Conservation (phyloP, 768 basidiomycete genomes). For the Boletus reticulatus region DNA sequence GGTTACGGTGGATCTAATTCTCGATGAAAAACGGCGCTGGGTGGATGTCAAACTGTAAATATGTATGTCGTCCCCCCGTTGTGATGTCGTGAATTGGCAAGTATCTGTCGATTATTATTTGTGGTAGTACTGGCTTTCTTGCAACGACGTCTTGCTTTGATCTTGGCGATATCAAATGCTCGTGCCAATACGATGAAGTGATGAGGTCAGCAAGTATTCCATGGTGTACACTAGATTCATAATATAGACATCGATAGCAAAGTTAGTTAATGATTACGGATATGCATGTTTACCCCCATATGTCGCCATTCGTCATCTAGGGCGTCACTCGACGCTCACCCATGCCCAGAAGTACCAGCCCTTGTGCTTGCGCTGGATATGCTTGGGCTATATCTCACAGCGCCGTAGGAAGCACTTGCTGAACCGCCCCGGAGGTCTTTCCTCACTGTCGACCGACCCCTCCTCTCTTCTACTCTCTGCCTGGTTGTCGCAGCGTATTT, state of each 20-base stretch:
- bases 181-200: too few species aligned
- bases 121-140: background rate
- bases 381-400: constrained; percentile 8
- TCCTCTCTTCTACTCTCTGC: constrained; percentile 13
- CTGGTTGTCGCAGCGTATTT: constrained; percentile 1
- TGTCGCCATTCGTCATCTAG: background rate
- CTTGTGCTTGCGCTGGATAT: constrained; percentile 4
- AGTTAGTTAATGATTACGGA: constrained; percentile 14
- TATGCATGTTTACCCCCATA: constrained; percentile 6
- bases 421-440: constrained; percentile 40
- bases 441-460: constrained; percentile 33
- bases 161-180: too few species aligned
- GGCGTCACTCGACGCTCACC: background rate
- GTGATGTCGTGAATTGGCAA: background rate
- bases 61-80: background rate
- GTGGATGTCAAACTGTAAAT: background rate
- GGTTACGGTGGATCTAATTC: constrained; percentile 78
- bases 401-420: constrained; percentile 21
- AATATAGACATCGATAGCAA: background rate
- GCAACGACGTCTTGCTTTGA: background rate
- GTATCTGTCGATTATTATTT: background rate
- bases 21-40: constrained; percentile 40
- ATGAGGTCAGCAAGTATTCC: background rate
- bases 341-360: constrained; percentile 3
- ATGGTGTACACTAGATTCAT: background rate